Conservation (phyloP, 306 rosid genomes). For the Macrotyloma uniflorum region DNA sequence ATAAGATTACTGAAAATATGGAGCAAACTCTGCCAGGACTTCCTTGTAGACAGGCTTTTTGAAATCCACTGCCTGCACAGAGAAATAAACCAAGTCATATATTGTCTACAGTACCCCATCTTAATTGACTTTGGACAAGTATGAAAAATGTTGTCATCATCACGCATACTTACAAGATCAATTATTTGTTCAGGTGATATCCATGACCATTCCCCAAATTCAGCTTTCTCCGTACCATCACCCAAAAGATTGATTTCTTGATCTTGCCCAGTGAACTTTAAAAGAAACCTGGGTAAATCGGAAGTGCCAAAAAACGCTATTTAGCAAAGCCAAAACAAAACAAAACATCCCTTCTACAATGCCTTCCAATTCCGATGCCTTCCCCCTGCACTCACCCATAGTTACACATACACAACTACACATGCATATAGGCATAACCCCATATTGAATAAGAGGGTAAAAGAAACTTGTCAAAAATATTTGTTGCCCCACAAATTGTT, state of each 20-base stretch:
- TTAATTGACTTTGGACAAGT: constrained; percentile 4
- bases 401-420: background rate
- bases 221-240: constrained; percentile 90
- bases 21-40: constrained; percentile 63
- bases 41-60: constrained; percentile 93
- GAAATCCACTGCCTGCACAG: constrained; percentile 79
- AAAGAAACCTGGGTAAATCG: constrained; percentile 67
- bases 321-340: background rate
- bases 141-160: background rate
- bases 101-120: background rate
- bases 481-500: constrained; percentile 11
- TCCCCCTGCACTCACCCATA: background rate
- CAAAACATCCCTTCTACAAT: constrained; percentile 12
- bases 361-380: constrained; percentile 7
- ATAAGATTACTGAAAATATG: constrained; percentile 51
- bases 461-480: background rate
- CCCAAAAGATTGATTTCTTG: constrained; percentile 91
- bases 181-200: constrained; percentile 61
- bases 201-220: constrained; percentile 98
- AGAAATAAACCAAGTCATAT: constrained; percentile 19
- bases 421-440: background rate
- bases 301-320: background rate
- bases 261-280: constrained; percentile 75
- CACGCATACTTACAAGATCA: constrained; percentile 62
- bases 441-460: background rate